Evolutionary conservation across 2,329 filamentous ascomycete genomes (phyloP), one percentile per base, ranked within the genome.

Genomic region (Hymenoscyphus salicellus): DNA sequence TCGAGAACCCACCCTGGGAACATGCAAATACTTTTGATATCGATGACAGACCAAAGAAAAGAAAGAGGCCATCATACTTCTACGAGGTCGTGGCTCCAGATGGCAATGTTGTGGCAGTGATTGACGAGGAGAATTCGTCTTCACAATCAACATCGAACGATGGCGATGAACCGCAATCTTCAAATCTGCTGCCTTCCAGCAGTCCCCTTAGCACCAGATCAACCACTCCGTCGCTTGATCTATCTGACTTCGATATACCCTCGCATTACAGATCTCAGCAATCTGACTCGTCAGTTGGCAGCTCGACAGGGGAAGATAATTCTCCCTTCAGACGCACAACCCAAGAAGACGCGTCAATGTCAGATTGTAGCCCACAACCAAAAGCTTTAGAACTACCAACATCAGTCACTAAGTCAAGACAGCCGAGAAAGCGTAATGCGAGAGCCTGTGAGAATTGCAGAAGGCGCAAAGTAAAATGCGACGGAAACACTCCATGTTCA

Each of bases 1-100:
- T 74, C 81, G 81, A 59, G 77, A 80, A 69, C 78, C 76, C 69
- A 58, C 75, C 71, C 69, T 72, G 70, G 69, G 73, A 70, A 75
- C 49, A 68, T 30, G 46, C 68, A n/a, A 72, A 74, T 58, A 69
- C 71, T 26, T 67, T 72, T 59, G 73, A 75, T 60, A 74, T 75
- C 60, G 74, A 78, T 52, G 72, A 74, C 59, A 69, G 74, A 55
- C 74, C 74, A 10, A 70, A 69, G 59, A 76, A 76, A 49, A 66
- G 68, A 58, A 68, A 64, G 43, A 71, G 73, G 33, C 66, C 69
- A 14, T 74, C 71, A 67, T 75, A 70, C 32, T 66, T 66, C 57
- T 74, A 71, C 33, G 73, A 75, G 60, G 69, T 73, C 46, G 72
- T 75, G 38, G 69, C 70, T 32, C 68, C 72, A 43, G 71, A 74